phyloP scores from a whole-genome alignment of 2,329 filamentous ascomycete species.

The Beauveria brongniartii region DNA sequence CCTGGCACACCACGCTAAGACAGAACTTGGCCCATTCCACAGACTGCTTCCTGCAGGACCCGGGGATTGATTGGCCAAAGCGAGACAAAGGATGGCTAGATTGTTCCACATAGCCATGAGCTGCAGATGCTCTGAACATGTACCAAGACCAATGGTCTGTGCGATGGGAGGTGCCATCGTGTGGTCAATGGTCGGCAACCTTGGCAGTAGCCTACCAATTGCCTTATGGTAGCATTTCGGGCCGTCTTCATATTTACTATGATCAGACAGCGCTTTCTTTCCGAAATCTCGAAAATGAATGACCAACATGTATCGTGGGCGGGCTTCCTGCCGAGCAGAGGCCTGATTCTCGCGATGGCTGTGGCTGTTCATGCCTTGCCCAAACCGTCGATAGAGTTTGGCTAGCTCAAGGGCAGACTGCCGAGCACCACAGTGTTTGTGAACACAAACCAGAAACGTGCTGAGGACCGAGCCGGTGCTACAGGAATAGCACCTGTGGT shows the following conservation, averaged over 20 bases:
- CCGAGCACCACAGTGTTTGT: background rate
- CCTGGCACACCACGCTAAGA: background rate
- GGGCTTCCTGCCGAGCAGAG: background rate
- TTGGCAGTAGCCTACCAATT: background rate
- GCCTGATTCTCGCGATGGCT: background rate
- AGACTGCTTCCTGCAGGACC: background rate
- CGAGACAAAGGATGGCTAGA: background rate
- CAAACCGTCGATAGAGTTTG: slow-evolving; percentile 1
- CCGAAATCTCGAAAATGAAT: background rate
- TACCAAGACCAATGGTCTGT: slow-evolving; percentile 6
- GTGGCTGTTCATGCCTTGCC: background rate
- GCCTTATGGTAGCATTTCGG: background rate
- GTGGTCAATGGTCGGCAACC: background rate
- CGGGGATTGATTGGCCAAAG: slow-evolving; percentile 1
- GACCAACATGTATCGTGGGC: background rate
- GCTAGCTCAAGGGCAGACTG: background rate
- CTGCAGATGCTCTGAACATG: background rate
- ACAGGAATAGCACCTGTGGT: background rate
- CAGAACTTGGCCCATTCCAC: background rate
- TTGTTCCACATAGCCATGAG: background rate
- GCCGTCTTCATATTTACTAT: background rate
- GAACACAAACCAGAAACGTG: background rate
- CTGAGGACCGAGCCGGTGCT: slow-evolving; percentile 2
- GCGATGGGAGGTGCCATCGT: slow-evolving; percentile 6
- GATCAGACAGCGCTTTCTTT: no score